Base-by-base conservation (phyloP, 2,329 filamentous ascomycete genomes). In the Aspergillus awamori region DNA sequence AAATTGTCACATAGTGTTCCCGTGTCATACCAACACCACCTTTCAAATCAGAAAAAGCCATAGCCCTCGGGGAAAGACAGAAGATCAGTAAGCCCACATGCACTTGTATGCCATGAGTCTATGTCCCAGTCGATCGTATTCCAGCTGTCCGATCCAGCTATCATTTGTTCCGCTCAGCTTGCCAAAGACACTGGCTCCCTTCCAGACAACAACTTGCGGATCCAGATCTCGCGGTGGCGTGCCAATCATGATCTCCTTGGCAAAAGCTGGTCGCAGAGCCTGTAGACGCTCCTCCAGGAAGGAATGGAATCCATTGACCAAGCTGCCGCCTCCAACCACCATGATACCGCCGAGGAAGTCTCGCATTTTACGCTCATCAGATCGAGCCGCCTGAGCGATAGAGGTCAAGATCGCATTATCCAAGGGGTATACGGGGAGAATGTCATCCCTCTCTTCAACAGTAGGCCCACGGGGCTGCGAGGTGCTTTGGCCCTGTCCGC, bases 201-300 rank as follows among this genome's bases (percentile, higher is more conserved):
- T 99, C 95, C 95, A 99, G 8, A 89, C 89, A 57, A 98, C 90
- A n/a, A 98, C 93, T 78, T 97, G 93, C 62, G 95, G 92, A 77
- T 99, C 95, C 81, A 99, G 89, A 70, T 99, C 95, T 70, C 94
- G 84, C 0, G 95, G 95, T n/a, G 87, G 87, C 20, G 84, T 82
- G 1, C 85, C 86, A 24, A 90, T 86, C 63, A 89, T 81, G 59
- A 90, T 86, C 66, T 88, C 83, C 83, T 95, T 87, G 5, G 81
- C 80, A 65, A 84, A 85, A n/a, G 80, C 82, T 0, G 86, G 84
- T 55, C 84, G 77, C 26, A 89, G 83, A 63, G 84, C 83, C 70
- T 92, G 88, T 54, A 98, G 83, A 69, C 87, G 86, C 71, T 94
- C 90, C 78, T 99, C 95, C 2, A 99, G 83, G 64, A 91, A 92